phyloP scores from a whole-genome alignment of 768 basidiomycete species.

The Macrolepiota dolichaula region DNA sequence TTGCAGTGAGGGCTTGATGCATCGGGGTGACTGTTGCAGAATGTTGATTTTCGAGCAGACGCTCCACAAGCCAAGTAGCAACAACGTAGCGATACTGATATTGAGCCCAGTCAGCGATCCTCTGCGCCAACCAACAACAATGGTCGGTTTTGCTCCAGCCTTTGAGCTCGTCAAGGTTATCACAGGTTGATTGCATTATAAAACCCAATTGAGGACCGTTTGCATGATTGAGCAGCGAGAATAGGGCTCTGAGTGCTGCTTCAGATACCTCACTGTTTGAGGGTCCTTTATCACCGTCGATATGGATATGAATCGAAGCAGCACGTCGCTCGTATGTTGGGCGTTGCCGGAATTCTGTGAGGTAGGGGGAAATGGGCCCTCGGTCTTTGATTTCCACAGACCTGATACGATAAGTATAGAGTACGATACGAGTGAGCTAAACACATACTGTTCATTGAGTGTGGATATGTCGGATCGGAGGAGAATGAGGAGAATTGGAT shows the following conservation, averaged over 20 bases:
- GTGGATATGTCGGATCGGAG: slow-evolving; percentile 55
- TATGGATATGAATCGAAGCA: slow-evolving; percentile 83
- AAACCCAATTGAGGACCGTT: slow-evolving; percentile 71
- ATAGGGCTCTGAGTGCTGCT: slow-evolving; percentile 69
- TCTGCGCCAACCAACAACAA: slow-evolving; percentile 80
- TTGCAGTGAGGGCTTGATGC: slow-evolving; percentile 63
- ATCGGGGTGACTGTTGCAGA: slow-evolving; percentile 39
- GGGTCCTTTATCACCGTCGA: slow-evolving; percentile 87
- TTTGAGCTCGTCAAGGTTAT: slow-evolving; percentile 55
- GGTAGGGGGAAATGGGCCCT: slow-evolving; percentile 64
- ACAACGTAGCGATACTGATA: slow-evolving; percentile 93
- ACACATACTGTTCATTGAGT: slow-evolving; percentile 67
- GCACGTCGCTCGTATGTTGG: slow-evolving; percentile 81
- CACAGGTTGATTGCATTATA: slow-evolving; percentile 71
- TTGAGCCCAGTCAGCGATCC: slow-evolving; percentile 81
- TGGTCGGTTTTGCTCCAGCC: slow-evolving; percentile 69
- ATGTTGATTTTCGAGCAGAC: slow-evolving; percentile 64
- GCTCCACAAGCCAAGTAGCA: slow-evolving; percentile 80
- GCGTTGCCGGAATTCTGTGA: slow-evolving; percentile 80
- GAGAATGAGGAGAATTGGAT: slow-evolving; percentile 66
- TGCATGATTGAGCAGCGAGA: slow-evolving; percentile 70
- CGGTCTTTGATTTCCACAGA: slow-evolving; percentile 61
- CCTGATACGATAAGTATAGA: slow-evolving; percentile 31
- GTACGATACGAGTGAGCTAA: slow-evolving; percentile 11
- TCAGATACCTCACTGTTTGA: slow-evolving; percentile 68